Evolutionary conservation across 75 land plant genomes (phyloP).

Genomic region (Chamaecyparis obtusa): DNA sequence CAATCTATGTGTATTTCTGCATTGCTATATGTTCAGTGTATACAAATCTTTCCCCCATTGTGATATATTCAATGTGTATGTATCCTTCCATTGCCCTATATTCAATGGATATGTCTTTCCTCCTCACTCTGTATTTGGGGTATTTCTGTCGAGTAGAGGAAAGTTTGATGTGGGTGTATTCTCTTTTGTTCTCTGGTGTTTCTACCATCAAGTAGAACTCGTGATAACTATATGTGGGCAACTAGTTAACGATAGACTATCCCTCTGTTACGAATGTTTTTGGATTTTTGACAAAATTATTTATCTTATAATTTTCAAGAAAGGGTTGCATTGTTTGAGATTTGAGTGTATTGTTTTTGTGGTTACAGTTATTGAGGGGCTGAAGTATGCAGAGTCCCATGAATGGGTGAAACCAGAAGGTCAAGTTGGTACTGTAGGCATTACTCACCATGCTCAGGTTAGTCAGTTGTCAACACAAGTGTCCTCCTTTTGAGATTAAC

Average conservation of each 20-base stretch:
- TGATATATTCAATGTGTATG: not conserved
- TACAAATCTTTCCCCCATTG: not conserved
- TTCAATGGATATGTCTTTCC: not conserved
- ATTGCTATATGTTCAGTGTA: not conserved
- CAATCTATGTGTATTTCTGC: not conserved
- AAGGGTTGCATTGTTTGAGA: not conserved
- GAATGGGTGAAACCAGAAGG: slow-evolving; percentile 98
- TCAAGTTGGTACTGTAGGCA: slow-evolving; percentile 73
- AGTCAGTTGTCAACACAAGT: not conserved
- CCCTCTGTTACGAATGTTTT: not conserved
- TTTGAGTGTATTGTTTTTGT: not conserved
- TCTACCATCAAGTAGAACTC: not conserved
- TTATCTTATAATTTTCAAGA: not conserved
- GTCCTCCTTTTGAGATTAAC: not conserved
- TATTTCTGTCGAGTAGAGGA: not conserved
- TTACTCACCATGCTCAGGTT: slow-evolving; percentile 98
- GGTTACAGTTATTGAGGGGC: slow-evolving; percentile 66
- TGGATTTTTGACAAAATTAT: not conserved
- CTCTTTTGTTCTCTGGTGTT: not conserved
- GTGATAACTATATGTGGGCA: not conserved
- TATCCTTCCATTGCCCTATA: not conserved
- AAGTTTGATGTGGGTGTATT: not conserved
- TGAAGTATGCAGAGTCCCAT: slow-evolving; percentile 84
- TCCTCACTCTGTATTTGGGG: not conserved
- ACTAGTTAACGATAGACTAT: not conserved